Conservation (phyloP, 2,329 filamentous ascomycete species). For the Colletotrichum sp. region DNA sequence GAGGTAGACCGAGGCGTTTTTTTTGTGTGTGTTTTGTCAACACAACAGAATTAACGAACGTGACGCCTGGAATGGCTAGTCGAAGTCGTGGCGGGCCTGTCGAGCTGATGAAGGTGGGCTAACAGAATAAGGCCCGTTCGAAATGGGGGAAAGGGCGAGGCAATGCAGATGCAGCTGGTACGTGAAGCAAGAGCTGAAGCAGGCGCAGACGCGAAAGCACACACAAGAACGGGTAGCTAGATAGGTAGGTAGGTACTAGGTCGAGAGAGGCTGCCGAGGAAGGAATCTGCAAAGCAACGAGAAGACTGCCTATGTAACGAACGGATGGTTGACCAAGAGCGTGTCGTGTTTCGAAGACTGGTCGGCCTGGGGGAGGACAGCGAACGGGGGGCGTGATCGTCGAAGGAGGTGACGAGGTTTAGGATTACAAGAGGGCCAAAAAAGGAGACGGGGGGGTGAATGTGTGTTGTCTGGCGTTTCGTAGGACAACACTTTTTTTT, state of each 20-base stretch:
- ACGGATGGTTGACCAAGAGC: slow-evolving; percentile 15
- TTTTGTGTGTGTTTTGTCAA: neutral
- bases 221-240: neutral
- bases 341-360: slow-evolving; percentile 18
- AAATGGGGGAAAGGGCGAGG: neutral
- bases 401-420: slow-evolving; percentile 18
- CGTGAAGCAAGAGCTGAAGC: neutral
- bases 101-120: slow-evolving; percentile 16
- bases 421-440: slow-evolving; percentile 18
- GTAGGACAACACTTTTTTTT: slow-evolving; percentile 11
- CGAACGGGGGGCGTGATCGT: slow-evolving; percentile 17
- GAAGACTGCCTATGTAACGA: slow-evolving; percentile 20
- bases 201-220: neutral
- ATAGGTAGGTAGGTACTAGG: neutral
- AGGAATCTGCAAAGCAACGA: neutral
- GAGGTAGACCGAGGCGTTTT: neutral
- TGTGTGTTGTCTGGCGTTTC: slow-evolving; percentile 16
- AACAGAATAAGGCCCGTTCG: neutral
- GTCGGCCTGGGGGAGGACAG: slow-evolving; percentile 7
- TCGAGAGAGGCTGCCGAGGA: neutral
- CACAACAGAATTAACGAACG: slow-evolving; percentile 14
- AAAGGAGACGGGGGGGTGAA: slow-evolving; percentile 5
- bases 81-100: slow-evolving; percentile 7
- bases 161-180: neutral
- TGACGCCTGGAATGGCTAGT: slow-evolving; percentile 17